Base-by-base conservation (phyloP, 345 rosid species). In the Salix dunnii region DNA sequence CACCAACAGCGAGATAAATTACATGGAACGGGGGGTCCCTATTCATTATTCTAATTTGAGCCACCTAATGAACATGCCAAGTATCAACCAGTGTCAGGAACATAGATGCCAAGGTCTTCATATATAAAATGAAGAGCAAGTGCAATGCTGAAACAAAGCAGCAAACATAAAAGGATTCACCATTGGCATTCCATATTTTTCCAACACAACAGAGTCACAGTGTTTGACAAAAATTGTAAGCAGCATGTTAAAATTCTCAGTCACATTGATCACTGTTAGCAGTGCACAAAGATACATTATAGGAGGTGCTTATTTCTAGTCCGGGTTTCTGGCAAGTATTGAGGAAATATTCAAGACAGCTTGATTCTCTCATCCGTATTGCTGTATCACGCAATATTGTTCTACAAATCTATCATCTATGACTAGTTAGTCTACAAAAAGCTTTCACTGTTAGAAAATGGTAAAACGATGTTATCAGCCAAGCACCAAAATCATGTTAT, bases 1-100 rank as follows among this genome's bases (percentile, higher is more conserved):
- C 86, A 65, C 94, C 97, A 83, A 91, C 83, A 68, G 97, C 90
- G 64, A 95, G 89, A 88, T 90, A 84, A 67, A 88, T 79, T 72
- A 81, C 79, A 48, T 76, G 91, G 68, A 78, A 70, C 17, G 88
- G 86, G 70, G 86, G 78, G 82, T 81, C 85, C 73, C 86, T 81
- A 55, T 80, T 82, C 76, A 85, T 77, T 70, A 88, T 81, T 89
- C 97, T 88, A 82, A 91, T 84, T 91, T 94, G 98, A 53, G 90
- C 88, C 82, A 94, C 96, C 98, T 94, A 88, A 79, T 64, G 76
- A 64, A 28, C 79, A 73, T 36, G 73, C 43, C 70, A 28, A 65
- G 1, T 18, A 72, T 68, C 73, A 60, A 48, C 23, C 60, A 51
- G 21, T 30, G 33, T 73, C 53, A 43, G 67, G 30, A 58, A 83